These are phyloP conservation scores for Rhodotorula sp. DNA, from an alignment of 1,284 basidiomycete species.

Conservation along the genomic window DNA sequence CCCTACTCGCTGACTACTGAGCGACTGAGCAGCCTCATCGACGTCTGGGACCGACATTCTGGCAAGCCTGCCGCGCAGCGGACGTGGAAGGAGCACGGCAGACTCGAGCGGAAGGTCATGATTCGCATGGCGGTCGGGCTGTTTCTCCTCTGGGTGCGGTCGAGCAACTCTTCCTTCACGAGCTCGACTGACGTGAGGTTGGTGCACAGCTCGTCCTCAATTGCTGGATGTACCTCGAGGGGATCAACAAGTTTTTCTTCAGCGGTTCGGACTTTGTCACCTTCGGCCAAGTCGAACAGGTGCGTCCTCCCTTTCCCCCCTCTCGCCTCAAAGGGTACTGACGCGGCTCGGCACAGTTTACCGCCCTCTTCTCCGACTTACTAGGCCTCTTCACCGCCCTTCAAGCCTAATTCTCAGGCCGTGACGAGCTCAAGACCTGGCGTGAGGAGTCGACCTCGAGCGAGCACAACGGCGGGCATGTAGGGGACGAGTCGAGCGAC, in stretches of 20 bases:
- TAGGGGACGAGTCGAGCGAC: no score
- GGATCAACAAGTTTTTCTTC: conserved; percentile 4
- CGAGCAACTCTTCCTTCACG: no score
- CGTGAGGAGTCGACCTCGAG: no score
- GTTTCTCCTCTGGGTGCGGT: conserved; percentile 6
- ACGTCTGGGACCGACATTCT: not conserved
- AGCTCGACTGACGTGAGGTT: no score
- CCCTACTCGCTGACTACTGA: not conserved
- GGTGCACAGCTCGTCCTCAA: conserved; percentile 4
- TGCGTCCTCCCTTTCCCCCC: not conserved
- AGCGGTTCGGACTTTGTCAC: conserved; percentile 15
- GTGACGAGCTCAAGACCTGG: not conserved
- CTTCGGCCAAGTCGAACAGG: conserved; percentile 4
- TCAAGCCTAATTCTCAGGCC: not conserved
- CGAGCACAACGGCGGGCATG: no score
- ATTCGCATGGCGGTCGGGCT: not conserved
- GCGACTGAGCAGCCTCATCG: not conserved
- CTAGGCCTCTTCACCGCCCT: conserved; percentile 7
- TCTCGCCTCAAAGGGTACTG: not conserved
- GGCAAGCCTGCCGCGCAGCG: not conserved
- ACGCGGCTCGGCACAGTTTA: not conserved
- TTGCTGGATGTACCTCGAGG: conserved; percentile 10
- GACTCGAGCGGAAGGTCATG: conserved; percentile 10
- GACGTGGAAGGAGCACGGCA: conserved; percentile 8
- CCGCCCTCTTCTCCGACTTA: conserved; percentile 13